Conservation (phyloP, 1,139 yeast species). For the Hansenula lynferdii region DNA sequence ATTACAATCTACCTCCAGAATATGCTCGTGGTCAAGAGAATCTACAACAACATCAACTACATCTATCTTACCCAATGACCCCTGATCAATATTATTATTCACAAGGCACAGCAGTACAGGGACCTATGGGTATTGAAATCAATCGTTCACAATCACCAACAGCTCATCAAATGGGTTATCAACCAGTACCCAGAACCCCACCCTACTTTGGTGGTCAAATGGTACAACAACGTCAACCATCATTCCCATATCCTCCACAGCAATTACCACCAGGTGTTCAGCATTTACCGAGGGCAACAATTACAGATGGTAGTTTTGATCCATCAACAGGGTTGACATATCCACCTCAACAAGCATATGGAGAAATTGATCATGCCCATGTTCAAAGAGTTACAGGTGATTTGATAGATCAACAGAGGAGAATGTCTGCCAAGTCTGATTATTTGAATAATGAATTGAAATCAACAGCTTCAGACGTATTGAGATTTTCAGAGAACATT, state of each 20-base stretch:
- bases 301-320: neutral
- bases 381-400: constrained; percentile 8
- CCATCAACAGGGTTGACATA: constrained; percentile 1
- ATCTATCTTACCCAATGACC: no score
- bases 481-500: constrained; percentile 18
- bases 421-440: constrained; percentile 10
- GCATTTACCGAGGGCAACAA: constrained; percentile 2
- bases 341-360: constrained; percentile 5
- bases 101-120: constrained; percentile 17
- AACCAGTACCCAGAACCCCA: constrained; percentile 9
- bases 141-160: constrained; percentile 4
- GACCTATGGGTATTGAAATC: neutral
- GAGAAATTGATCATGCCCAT: constrained; percentile 1
- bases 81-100: constrained; percentile 1
- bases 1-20: constrained; percentile 4
- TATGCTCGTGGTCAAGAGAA: neutral
- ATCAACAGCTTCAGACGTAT: constrained; percentile 17
- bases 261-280: constrained; percentile 7
- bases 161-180: constrained; percentile 3
- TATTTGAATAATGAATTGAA: constrained; percentile 11
- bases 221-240: constrained; percentile 3
- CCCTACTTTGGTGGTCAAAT: constrained; percentile 12
- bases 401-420: constrained; percentile 13
- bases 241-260: constrained; percentile 3
- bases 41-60: constrained; percentile 3